Conservation (phyloP, 2,329 filamentous ascomycete species). For the Celoporthe dispersa region DNA sequence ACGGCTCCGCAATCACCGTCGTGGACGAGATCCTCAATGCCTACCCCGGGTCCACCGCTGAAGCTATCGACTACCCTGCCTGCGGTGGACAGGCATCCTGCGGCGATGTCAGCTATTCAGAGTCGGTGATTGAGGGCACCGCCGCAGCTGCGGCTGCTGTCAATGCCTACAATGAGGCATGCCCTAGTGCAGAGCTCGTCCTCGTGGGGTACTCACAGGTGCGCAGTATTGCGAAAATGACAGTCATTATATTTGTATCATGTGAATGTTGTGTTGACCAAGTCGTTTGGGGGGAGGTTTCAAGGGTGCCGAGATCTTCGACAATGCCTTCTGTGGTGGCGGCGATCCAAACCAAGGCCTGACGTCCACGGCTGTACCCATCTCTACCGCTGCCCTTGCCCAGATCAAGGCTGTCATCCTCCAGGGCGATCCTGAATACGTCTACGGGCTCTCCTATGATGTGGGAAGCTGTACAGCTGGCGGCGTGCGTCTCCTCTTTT, state of each 20-base stretch:
- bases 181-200: slow-evolving; percentile 61
- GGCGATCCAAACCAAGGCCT: slow-evolving; percentile 52
- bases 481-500: slow-evolving; percentile 52
- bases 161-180: slow-evolving; percentile 59
- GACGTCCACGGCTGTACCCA: slow-evolving; percentile 46
- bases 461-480: slow-evolving; percentile 62
- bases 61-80: slow-evolving; percentile 63
- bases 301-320: slow-evolving; percentile 66
- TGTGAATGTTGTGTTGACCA: too few relatives aligned
- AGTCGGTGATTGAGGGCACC: slow-evolving; percentile 62
- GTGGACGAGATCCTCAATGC: slow-evolving; percentile 54
- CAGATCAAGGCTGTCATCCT: slow-evolving; percentile 68
- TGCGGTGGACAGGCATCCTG: slow-evolving; percentile 64
- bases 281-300: slow-evolving; percentile 2
- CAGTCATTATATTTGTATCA: too few relatives aligned
- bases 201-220: slow-evolving; percentile 67
- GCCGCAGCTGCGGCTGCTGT: slow-evolving; percentile 62
- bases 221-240: too few relatives aligned
- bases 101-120: slow-evolving; percentile 62
- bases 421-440: slow-evolving; percentile 66
- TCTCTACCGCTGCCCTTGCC: slow-evolving; percentile 52
- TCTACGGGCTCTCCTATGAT: slow-evolving; percentile 59
- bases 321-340: slow-evolving; percentile 67
- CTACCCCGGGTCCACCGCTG: slow-evolving; percentile 55
- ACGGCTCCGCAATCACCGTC: slow-evolving; percentile 54